Base-by-base conservation (phyloP, 2,329 filamentous ascomycete genomes). In the Teratosphaeria nubilosa region DNA sequence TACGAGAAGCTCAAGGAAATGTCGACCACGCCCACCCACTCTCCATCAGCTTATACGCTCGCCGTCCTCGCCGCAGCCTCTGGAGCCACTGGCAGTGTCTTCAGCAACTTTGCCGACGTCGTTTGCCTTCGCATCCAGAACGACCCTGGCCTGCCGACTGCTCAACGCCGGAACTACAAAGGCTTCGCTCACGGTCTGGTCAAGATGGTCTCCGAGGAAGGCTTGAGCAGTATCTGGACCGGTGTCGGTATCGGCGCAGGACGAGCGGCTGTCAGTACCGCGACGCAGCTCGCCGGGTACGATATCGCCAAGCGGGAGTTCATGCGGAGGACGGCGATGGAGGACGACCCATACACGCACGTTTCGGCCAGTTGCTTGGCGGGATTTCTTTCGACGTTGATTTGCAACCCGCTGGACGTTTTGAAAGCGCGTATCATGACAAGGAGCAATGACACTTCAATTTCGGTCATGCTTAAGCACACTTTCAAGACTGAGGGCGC, bases 391-490 rank as follows among this genome's bases (percentile, higher is more conserved):
- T 65, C 63, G 25, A 65, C 63, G 20, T 62, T 65, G 51, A 58
- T 65, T n/a, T 65, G 63, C 63, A 65, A 57, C 53, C 63, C 63
- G 16, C 54, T 64, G 16, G 63, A 65, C 51, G 63, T 65, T 13
- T 64, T 65, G 59, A 65, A 65, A 34, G 63, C 63, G 10, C 61
- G 63, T 3, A 48, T 64, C 22, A 65, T 65, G 62, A 63, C 61
- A 50, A 57, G 60, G 55, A 63, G 56, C 32, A 56, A 56, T 11
- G 55, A 54, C 6, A 45, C 57, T 56, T 58, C 60, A 7, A 62
- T 65, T 54, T 27, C 56, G 25, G 52, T 58, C 25, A 61, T 64
- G 56, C 51, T 64, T 16, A 59, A 58, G 32, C 58, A 58, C 13
- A 61, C 56, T 9, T 58, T 64, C 56, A 63, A 54, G 57, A 59